These are phyloP conservation scores for Beauveria pseudobassiana DNA, from an alignment of 2,329 filamentous ascomycete species.

Conservation along the genomic window DNA sequence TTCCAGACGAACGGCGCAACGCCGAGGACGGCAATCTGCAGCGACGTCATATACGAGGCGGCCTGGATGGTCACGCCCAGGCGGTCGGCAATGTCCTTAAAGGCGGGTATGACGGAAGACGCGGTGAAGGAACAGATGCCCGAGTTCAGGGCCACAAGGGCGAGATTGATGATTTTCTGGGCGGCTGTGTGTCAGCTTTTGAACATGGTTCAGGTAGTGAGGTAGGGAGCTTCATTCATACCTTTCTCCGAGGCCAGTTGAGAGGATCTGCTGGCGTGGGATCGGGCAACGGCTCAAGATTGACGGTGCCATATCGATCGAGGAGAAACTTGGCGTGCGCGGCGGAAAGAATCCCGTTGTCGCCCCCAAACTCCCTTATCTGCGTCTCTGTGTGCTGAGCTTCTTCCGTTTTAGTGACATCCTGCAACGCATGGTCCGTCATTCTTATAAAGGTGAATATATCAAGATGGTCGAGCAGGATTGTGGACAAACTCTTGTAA, in stretches of 20 bases:
- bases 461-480: not conserved
- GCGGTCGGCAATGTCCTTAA: not conserved
- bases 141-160: not conserved
- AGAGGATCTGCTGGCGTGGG: conserved; percentile 2
- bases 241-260: conserved; percentile 4
- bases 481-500: not conserved
- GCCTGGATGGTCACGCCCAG: conserved; percentile 1
- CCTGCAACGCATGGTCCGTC: not conserved
- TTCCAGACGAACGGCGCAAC: not conserved
- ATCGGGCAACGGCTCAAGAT: conserved; percentile 1
- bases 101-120: conserved; percentile 2
- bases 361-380: not conserved
- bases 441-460: not conserved
- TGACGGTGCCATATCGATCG: not conserved
- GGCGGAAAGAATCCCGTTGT: not conserved
- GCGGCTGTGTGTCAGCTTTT: not conserved
- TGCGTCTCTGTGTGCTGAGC: not conserved
- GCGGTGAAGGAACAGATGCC: conserved; percentile 6
- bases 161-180: conserved; percentile 4
- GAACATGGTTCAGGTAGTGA: not conserved
- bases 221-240: not conserved
- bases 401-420: not conserved
- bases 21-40: not conserved
- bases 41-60: conserved; percentile 4
- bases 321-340: not conserved